A percentile compares a stretch with the other conserved stretches of the same genome.
Evolutionary conservation across 805 yeast species (phyloP).

Genomic region (Cyberlindnera sargentensis): DNA sequence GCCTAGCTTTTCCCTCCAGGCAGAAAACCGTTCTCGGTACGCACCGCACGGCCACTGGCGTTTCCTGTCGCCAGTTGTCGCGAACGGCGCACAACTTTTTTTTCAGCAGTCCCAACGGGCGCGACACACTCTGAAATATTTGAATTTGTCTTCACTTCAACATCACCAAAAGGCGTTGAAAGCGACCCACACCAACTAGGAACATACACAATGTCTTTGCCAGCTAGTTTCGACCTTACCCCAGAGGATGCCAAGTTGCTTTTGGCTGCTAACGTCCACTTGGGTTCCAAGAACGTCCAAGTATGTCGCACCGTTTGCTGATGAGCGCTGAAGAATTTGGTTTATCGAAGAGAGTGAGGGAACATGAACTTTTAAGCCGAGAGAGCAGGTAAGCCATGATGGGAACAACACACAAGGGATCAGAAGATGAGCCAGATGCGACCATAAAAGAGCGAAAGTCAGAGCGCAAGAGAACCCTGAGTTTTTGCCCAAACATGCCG

Average conservation of each 20-base stretch:
- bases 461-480: too few relatives aligned
- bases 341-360: too few relatives aligned
- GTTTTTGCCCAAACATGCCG: too few relatives aligned
- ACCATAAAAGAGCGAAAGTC: too few relatives aligned
- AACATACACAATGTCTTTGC: conserved; percentile 56
- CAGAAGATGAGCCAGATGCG: too few relatives aligned
- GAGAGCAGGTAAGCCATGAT: too few relatives aligned
- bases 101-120: conserved; percentile 11
- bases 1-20: neutral
- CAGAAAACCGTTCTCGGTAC: neutral
- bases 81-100: conserved; percentile 1
- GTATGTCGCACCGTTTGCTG: conserved; percentile 42
- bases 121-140: conserved; percentile 19
- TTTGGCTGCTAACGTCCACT: conserved; percentile 99
- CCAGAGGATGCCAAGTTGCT: conserved; percentile 98
- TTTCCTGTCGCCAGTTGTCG: too few relatives aligned
- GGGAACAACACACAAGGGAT: too few relatives aligned
- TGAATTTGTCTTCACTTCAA: conserved; percentile 10
- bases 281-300: conserved; percentile 99
- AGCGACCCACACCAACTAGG: conserved; percentile 8
- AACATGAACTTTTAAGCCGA: too few relatives aligned
- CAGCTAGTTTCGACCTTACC: conserved; percentile 87
- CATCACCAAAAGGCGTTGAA: neutral
- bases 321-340: too few relatives aligned
- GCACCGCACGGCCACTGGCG: neutral